Conservation (phyloP, 2,329 filamentous ascomycete species). For the Bipolaris gigantea region DNA sequence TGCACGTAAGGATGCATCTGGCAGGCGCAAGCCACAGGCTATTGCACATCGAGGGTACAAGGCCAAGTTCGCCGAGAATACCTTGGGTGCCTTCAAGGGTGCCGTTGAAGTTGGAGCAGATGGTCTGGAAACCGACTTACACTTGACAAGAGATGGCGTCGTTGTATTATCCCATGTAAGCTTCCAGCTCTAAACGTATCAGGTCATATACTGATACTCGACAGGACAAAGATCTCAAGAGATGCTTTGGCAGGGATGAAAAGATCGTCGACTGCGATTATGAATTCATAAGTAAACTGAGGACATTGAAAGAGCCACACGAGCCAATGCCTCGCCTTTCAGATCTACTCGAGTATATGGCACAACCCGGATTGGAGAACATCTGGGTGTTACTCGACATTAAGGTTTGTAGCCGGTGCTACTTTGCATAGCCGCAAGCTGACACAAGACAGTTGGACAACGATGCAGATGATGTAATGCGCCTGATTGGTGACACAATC, state of each 20-base stretch:
- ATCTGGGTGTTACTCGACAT: slow-evolving; percentile 87
- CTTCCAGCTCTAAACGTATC: background rate
- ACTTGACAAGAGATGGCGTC: slow-evolving; percentile 78
- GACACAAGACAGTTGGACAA: slow-evolving; percentile 62
- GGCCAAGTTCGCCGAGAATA: slow-evolving; percentile 79
- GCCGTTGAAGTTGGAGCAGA: slow-evolving; percentile 75
- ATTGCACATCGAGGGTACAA: slow-evolving; percentile 83
- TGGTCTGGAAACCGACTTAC: slow-evolving; percentile 86
- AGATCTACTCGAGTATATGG: slow-evolving; percentile 75
- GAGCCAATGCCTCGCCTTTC: slow-evolving; percentile 71
- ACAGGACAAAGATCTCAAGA: slow-evolving; percentile 73
- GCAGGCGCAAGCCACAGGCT: slow-evolving; percentile 62
- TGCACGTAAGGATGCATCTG: slow-evolving; percentile 40
- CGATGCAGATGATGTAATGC: slow-evolving; percentile 69
- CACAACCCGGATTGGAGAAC: slow-evolving; percentile 63
- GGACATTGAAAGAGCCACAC: slow-evolving; percentile 67
- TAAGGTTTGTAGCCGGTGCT: slow-evolving; percentile 62
- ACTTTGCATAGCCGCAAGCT: background rate
- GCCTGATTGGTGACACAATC: slow-evolving; percentile 67
- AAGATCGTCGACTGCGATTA: slow-evolving; percentile 77
- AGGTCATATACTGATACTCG: slow-evolving; percentile 8
- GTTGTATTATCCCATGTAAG: slow-evolving; percentile 81
- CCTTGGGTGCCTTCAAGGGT: slow-evolving; percentile 73
- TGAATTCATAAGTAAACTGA: slow-evolving; percentile 68
- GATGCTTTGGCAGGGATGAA: slow-evolving; percentile 77